Evolutionary conservation across 2,329 filamentous ascomycete genomes (phyloP), one percentile per base, ranked within the genome.

Genomic region (Penicillium olsonii): DNA sequence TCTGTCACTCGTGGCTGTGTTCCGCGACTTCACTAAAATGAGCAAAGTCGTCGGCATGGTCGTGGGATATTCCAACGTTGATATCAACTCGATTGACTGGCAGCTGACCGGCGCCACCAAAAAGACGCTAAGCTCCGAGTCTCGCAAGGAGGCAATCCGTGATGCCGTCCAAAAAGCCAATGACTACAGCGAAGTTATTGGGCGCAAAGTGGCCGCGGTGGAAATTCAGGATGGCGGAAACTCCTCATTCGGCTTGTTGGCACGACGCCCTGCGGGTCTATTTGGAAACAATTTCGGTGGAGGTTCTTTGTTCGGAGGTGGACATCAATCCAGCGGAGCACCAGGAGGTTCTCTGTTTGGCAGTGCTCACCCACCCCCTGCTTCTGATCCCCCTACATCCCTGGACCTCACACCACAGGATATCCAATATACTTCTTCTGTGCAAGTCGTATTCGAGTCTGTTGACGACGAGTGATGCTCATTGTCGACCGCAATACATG

Each of bases 131-230:
- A 42, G 49, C 27, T 59, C 57, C 5, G 42, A 62, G n/a, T 50
- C 54, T 5, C 55, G 58, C 8, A 52, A 55, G 29, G 27, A 50
- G 49, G 62, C 63, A 3, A 48, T 67, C 15, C 48, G 42, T 5
- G 52, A 64, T 24, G 63, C 64, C 4, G 48, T 67, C 19, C 7
- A 42, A 6, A 60, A 62, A 19, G 63, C 63, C 4, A 45, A 54
- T 8, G 56, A 57, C 19, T 65, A 60, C 37, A 54, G 57, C 5
- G 39, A 51, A 1, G 56, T 55, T 12, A 49, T 66, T 14, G 56
- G 53, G 4, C 37, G 57, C 12, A 44, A 59, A 18, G 57, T 62
- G 1, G 40, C 40, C 19, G 33, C 53, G 5, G 53, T 59, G 11
- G 38, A 56, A 24, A 46, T 63, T 15, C 8, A n/a, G 11, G 39